Evolutionary conservation across 2,329 filamentous ascomycete genomes (phyloP).

Genomic region (Aspergillus sp.): DNA sequence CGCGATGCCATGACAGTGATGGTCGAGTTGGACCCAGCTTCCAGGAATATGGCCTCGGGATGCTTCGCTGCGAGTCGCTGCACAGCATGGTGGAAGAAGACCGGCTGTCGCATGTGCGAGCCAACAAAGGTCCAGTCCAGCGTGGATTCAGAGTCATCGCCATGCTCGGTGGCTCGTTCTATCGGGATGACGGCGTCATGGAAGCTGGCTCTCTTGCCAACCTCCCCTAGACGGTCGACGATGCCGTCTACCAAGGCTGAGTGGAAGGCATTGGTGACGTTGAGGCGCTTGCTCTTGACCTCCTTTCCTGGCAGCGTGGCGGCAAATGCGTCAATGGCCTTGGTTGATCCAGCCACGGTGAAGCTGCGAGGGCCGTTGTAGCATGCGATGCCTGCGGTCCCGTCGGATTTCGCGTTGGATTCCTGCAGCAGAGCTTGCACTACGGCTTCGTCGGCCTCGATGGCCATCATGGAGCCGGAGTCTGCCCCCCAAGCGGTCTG

Average conservation of each 20-base stretch:
- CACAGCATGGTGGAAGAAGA: not conserved
- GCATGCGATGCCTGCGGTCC: constrained; percentile 44
- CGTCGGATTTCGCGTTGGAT: not conserved
- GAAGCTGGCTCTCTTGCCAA: not conserved
- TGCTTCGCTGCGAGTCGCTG: not conserved
- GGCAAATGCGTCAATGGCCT: constrained; percentile 30
- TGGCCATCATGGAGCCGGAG: constrained; percentile 33
- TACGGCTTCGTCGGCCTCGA: constrained; percentile 23
- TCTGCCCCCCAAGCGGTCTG: constrained; percentile 32
- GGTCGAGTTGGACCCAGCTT: not conserved
- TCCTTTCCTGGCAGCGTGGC: not conserved
- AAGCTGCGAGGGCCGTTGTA: constrained; percentile 47
- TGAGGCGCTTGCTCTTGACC: constrained; percentile 35
- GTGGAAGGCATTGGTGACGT: constrained; percentile 52
- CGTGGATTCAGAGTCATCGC: too few species aligned
- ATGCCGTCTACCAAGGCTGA: constrained; percentile 21
- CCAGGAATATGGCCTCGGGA: not conserved
- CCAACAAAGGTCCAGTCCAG: not conserved
- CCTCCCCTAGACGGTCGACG: not conserved
- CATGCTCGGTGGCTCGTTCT: not conserved
- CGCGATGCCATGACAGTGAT: not conserved
- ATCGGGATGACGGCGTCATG: not conserved
- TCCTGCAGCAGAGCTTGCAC: not conserved
- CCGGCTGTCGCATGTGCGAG: not conserved
- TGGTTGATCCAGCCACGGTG: constrained; percentile 41